Percentiles rank a stretch among this genome's conserved stretches.
These are phyloP conservation scores for Vigna mungo DNA, from an alignment of 306 rosid species.

Conservation along the genomic window DNA sequence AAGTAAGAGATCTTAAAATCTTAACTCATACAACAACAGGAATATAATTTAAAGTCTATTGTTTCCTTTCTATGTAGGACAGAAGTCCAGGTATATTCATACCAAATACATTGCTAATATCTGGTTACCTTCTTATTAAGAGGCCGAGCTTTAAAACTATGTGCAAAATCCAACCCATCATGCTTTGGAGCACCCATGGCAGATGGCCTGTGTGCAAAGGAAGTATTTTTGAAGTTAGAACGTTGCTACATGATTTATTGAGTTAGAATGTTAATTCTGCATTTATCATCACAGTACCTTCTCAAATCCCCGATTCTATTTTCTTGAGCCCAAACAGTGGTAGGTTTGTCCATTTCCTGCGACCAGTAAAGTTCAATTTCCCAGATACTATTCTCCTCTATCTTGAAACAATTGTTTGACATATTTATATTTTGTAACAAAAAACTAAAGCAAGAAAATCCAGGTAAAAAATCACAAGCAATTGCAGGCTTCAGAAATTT, in stretches of 20 bases:
- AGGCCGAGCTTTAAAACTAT: constrained; percentile 77
- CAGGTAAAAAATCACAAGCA: constrained; percentile 30
- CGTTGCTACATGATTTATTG: constrained; percentile 31
- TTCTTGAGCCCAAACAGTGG: constrained; percentile 47
- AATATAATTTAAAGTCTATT: constrained; percentile 26
- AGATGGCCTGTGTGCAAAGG: constrained; percentile 63
- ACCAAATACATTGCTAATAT: constrained; percentile 19
- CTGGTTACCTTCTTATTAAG: constrained; percentile 79
- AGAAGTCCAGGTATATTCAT: constrained; percentile 15
- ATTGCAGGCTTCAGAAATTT: constrained; percentile 21
- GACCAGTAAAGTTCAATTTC: constrained; percentile 45
- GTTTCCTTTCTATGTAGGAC: background rate
- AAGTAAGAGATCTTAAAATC: constrained; percentile 3
- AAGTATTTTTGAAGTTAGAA: constrained; percentile 40
- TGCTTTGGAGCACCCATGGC: constrained; percentile 54
- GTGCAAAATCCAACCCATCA: constrained; percentile 54
- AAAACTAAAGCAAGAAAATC: constrained; percentile 38
- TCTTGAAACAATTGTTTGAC: background rate
- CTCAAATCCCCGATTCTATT: constrained; percentile 56
- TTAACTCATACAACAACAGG: background rate
- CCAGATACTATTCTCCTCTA: constrained; percentile 11
- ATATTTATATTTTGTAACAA: background rate
- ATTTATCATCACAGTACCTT: constrained; percentile 60
- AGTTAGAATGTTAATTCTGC: constrained; percentile 28
- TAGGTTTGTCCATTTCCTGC: constrained; percentile 66